Conservation (phyloP, 2,329 filamentous ascomycete genomes). For the Aspergillus piperis region DNA sequence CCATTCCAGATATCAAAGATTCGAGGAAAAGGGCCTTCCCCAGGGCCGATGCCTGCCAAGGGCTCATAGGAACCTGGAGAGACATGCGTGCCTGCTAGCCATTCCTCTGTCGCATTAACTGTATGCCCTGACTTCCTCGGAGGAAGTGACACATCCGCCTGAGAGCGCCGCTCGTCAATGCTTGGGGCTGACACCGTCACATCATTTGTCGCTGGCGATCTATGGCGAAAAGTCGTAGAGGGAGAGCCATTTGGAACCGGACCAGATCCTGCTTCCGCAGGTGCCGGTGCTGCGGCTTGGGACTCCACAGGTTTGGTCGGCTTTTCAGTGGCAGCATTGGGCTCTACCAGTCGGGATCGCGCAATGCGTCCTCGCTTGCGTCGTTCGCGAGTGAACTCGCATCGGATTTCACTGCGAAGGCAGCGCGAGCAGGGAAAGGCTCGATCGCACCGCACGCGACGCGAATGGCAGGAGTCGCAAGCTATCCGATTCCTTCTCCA, state of each 20-base stretch:
- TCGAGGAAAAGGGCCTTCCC: conserved; percentile 31
- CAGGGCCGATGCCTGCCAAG: conserved; percentile 26
- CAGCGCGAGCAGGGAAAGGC: conserved; percentile 90
- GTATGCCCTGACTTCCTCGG: conserved; percentile 20
- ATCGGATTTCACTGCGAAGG: conserved; percentile 67
- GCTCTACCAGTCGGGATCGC: conserved; percentile 68
- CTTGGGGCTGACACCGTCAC: conserved; percentile 32
- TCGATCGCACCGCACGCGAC: conserved; percentile 91
- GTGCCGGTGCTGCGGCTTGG: not conserved
- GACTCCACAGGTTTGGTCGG: conserved; percentile 3
- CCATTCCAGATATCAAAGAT: conserved; percentile 37
- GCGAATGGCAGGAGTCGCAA: conserved; percentile 92
- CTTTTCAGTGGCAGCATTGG: conserved; percentile 10
- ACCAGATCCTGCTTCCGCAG: conserved; percentile 17
- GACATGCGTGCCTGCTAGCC: conserved; percentile 34
- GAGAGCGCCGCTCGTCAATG: conserved; percentile 32
- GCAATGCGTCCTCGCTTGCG: conserved; percentile 89
- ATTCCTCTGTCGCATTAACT: conserved; percentile 36
- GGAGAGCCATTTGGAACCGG: conserved; percentile 27
- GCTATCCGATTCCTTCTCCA: conserved; percentile 54
- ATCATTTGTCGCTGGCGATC: conserved; percentile 33
- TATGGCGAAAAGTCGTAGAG: conserved; percentile 25
- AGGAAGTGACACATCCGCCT: conserved; percentile 22
- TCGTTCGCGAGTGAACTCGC: conserved; percentile 86
- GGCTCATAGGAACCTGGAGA: conserved; percentile 37